Evolutionary conservation across 192 early-diverging fungal species (phyloP), one percentile per base, ranked within the genome.

Genomic region (Blastocladiella britannica): DNA sequence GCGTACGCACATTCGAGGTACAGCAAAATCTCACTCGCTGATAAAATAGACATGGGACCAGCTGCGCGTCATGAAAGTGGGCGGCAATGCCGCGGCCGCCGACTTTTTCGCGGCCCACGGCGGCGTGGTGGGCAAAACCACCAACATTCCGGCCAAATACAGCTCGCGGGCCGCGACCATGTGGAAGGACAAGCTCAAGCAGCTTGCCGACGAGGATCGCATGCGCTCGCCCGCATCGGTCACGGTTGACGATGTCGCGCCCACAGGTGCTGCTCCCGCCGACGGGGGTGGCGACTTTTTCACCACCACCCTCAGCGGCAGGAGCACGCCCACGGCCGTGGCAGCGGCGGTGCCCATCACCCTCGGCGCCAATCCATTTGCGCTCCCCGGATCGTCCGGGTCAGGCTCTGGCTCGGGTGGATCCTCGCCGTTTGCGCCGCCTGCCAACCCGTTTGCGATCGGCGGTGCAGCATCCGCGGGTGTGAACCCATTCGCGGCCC

Each of bases 131-230:
- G 52, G 54, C 1, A 55, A 67, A 20, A 69, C 60, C 22, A 82
- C 77, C 56, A 90, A 97, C 55, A 82, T 78, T 3, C 86, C 86
- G 58, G 60, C 77, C 51, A 90, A 86, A 65, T 97, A 96, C 66
- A 83, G 83, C 0, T 74, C 75, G 20, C 71, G 76, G 27, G 69
- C 69, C 24, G 90, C 86, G 0, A 66, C 74, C 56, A 65, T 80
- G 62, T 97, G 96, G 71, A 91, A 92, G 68, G 79, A 85, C 25
- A 72, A 81, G 53, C 60, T 96, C 58, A 62, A 67, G 26, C 72
- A 71, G 62, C 75, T 86, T 20, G 77, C 78, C 5, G 72, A 82
- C 31, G 82, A 87, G 51, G 92, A 95, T 20, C 37, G 1, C 37
- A 20, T 20, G 15, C 37, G 37, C 6, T 47, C n/a, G 15, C 37